Base-by-base conservation (phyloP, 1,284 basidiomycete species). In the Stereum hirsutum region DNA sequence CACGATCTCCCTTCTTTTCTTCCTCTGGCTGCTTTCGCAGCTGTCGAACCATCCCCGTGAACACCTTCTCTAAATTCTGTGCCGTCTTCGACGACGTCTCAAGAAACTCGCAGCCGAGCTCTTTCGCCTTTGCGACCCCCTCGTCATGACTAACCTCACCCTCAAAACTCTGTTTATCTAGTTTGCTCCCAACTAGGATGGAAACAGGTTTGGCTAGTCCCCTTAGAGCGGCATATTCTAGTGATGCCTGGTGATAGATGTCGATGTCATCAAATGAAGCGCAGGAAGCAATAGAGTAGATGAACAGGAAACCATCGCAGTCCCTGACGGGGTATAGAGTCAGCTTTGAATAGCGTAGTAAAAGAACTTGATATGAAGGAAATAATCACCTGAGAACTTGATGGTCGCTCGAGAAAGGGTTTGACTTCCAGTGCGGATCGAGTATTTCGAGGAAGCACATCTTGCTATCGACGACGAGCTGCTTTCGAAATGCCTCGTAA, bases 311-410 rank as follows among this genome's bases (percentile, higher is more conserved):
- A 10, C 95, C 95, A 69, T 99, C 93, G 49, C 96, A 95, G 62
- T 98, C 96, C 41, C 95, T 93, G n/a, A 26, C 28, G 47, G 43
- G 24, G 35, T 48, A 47, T 30, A 48, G 32, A 39, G 45, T 44
- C 41, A 26, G 42, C 19, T 45, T 21, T 35, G 33, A n/a, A 11
- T 28, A 41, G 73, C 86, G 61, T 50, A 92, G 88, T 89, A 79
- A 54, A 99, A 95, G 91, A 95, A 99, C 65, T 99, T 95, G 72
- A 98, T 94, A 52, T 96, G 83, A 60, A 99, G 78, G n/a, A n/a
- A n/a, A n/a, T n/a, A n/a, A n/a, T n/a, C n/a, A n/a, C n/a, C n/a
- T n/a, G n/a, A n/a, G n/a, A n/a, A n/a, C n/a, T n/a, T n/a, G n/a
- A n/a, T n/a, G n/a, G n/a, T n/a, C n/a, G n/a, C n/a, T n/a, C n/a